Evolutionary conservation across 768 basidiomycete species (phyloP).

Genomic region (Psilocybe tampanensis): DNA sequence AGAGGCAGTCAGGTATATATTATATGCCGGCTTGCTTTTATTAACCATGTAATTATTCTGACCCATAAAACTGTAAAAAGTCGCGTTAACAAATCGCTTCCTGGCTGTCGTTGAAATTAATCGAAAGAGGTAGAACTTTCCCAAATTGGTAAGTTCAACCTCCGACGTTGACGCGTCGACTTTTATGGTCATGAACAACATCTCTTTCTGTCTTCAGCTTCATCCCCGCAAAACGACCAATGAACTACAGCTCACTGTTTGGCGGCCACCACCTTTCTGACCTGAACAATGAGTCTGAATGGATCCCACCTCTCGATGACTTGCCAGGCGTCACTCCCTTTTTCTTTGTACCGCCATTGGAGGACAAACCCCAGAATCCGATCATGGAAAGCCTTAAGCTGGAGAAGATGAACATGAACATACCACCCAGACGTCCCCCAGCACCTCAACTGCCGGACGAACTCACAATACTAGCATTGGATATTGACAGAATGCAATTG

Average conservation of each 20-base stretch:
- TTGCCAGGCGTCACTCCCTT: constrained; percentile 43
- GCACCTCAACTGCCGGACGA: constrained; percentile 28
- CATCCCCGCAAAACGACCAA: not conserved
- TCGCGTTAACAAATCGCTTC: too few species aligned
- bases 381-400: constrained; percentile 61
- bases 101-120: too few species aligned
- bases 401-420: constrained; percentile 20
- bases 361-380: constrained; percentile 78
- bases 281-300: constrained; percentile 12
- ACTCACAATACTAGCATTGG: constrained; percentile 25
- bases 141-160: too few species aligned
- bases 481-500: not conserved
- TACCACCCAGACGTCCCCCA: constrained; percentile 13
- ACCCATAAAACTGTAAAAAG: too few species aligned
- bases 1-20: too few species aligned
- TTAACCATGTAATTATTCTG: too few species aligned
- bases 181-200: not conserved
- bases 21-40: too few species aligned
- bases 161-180: too few species aligned
- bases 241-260: not conserved
- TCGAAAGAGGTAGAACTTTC: too few species aligned
- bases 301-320: constrained; percentile 18
- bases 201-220: too few species aligned
- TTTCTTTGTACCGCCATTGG: constrained; percentile 68
- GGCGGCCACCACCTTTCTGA: not conserved